Base-by-base conservation (phyloP, 768 basidiomycete genomes). In the Termitomyces sp. region DNA sequence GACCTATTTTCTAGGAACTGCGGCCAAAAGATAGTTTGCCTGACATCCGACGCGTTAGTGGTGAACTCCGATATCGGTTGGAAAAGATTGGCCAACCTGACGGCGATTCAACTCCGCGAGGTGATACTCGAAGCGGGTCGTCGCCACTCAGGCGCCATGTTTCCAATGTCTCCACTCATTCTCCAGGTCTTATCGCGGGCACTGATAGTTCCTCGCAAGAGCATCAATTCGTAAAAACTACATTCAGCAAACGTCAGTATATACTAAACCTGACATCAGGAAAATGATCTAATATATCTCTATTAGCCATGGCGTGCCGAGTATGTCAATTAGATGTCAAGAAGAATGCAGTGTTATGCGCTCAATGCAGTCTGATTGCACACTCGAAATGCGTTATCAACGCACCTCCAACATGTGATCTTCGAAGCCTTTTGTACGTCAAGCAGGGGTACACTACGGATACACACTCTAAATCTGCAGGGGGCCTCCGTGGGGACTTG, bases 11-110 rank as follows among this genome's bases (percentile, higher is more conserved):
- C 13, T 59, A 89, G 86, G 88, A 93, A 64, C 75, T 96, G 31
- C 88, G 92, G 24, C 90, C 90, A 49, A 90, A 97, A 67, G 96
- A 98, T 67, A 94, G 92, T 67, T 91, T 98, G 36, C 96, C 96
- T 10, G 97, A 97, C 79, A 77, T 97, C 13, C 87, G 94, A 31
- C 88, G 95, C 4, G 88, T 97, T 67, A 94, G 93, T 69, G 79
- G 85, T 58, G 95, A 97, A 66, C 68, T 92, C 55, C 87, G 90
- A 59, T 90, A 88, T 45, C 83, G 83, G 51, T 81, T 83, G 15
- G 84, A 82, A 5, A 70, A 75, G 61, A 71, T 74, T 5, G 73
- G 78, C 5, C 67, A 71, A n/a, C 77, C 79, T 2, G 65, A 68
- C 10, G 73, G 78, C 15, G 75, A 76, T 24, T 66, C 68, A 3